A percentile compares a stretch with the other conserved stretches of the same genome.
These are phyloP conservation scores for Globisporangium iwayamae DNA, from an alignment of 352 stramenopile species.

Conservation along the genomic window DNA sequence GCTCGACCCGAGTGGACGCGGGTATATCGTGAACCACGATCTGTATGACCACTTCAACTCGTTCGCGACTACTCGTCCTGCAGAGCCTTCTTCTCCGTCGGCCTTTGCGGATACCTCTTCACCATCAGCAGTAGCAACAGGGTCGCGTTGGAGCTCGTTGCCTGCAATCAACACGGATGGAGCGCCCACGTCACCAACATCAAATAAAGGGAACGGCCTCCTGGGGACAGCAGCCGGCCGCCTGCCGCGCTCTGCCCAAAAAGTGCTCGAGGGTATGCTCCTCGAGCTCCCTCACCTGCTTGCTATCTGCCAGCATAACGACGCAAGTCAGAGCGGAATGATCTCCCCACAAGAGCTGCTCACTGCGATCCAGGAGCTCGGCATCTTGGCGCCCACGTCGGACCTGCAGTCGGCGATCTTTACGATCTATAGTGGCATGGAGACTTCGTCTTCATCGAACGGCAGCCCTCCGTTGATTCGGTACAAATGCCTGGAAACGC, in stretches of 20 bases:
- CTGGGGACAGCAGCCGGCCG: neutral
- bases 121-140: neutral
- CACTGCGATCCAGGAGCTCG: slow-evolving; percentile 52
- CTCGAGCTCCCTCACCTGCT: slow-evolving; percentile 35
- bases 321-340: slow-evolving; percentile 35
- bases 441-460: neutral
- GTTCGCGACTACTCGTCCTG: slow-evolving; percentile 11
- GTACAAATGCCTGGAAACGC: slow-evolving; percentile 41
- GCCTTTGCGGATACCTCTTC: neutral
- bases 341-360: slow-evolving; percentile 45
- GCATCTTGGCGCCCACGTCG: slow-evolving; percentile 48
- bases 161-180: slow-evolving; percentile 30
- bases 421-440: slow-evolving; percentile 28
- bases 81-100: neutral
- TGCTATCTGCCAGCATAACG: slow-evolving; percentile 46
- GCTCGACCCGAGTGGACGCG: slow-evolving; percentile 58
- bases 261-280: slow-evolving; percentile 69
- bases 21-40: slow-evolving; percentile 53
- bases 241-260: slow-evolving; percentile 53
- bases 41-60: slow-evolving; percentile 65
- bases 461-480: slow-evolving; percentile 23
- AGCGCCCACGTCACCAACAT: neutral
- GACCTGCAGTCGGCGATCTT: slow-evolving; percentile 58
- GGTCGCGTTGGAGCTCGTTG: slow-evolving; percentile 20
- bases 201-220: neutral